Conservation (phyloP, 495 filamentous ascomycete genomes). For the Neurospora sp. region DNA sequence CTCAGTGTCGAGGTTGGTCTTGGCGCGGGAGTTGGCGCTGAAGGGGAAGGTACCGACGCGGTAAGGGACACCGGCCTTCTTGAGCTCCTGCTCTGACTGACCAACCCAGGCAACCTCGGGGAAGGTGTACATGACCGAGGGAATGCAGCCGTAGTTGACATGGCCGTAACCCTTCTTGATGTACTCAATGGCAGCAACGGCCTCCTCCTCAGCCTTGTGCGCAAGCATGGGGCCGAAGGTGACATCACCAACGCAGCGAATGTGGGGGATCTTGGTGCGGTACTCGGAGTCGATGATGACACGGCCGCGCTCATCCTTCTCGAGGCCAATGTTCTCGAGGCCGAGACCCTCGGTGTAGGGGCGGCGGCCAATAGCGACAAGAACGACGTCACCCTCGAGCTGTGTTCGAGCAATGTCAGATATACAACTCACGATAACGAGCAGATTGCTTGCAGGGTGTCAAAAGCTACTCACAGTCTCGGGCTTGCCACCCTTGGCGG, state of each 20-base stretch:
- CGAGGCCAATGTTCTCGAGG: constrained; percentile 88
- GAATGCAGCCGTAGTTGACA: constrained; percentile 98
- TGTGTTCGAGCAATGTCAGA: constrained; percentile 24
- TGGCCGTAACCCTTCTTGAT: constrained; percentile 95
- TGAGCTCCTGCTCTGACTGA: constrained; percentile 93
- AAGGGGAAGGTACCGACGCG: constrained; percentile 90
- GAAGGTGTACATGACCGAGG: constrained; percentile 98
- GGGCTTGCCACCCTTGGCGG: constrained; percentile 91
- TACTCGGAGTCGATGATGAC: constrained; percentile 97
- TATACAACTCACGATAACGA: background rate
- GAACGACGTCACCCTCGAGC: constrained; percentile 92
- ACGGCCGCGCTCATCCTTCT: constrained; percentile 87
- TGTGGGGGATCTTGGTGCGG: constrained; percentile 92
- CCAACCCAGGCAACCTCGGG: constrained; percentile 98
- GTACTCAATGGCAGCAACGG: constrained; percentile 86
- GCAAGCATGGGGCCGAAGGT: constrained; percentile 99
- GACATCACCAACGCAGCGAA: constrained; percentile 91
- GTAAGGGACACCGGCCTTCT: constrained; percentile 82
- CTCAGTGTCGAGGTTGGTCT: constrained; percentile 97
- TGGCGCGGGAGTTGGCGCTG: constrained; percentile 91
- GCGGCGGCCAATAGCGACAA: constrained; percentile 91
- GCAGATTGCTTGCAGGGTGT: background rate
- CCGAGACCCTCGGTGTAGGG: constrained; percentile 88
- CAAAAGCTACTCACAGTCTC: constrained; percentile 55
- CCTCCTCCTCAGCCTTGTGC: constrained; percentile 99